Evolutionary conservation across 176 grass and related monocot genomes (phyloP), one percentile per base, ranked within the genome.

Genomic region (Tuctoria greenei): DNA sequence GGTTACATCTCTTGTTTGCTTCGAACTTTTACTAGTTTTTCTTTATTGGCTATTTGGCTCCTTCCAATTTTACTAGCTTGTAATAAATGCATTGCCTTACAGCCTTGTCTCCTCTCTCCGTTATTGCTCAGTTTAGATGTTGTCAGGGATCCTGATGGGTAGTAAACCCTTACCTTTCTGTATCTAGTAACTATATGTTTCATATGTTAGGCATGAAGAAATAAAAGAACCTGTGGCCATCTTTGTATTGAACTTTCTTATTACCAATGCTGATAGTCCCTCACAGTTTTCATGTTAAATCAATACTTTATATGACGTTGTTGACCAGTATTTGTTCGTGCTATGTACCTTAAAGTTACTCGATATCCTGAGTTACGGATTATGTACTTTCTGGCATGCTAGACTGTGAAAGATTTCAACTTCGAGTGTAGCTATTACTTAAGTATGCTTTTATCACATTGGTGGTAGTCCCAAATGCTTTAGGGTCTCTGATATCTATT

Each of bases 21-120:
- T 66, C 39, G 27, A 65, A 70, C 54, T 55, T 81, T 55, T 81
- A 72, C 67, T 61, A 45, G 26, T 72, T 73, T 73, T 69, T 47
- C 26, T 78, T 81, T 86, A 76, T 76, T 75, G 15, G 37, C 36
- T 46, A n/a, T n/a, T n/a, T n/a, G n/a, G n/a, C n/a, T n/a, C n/a
- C 57, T 15, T 57, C 36, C n/a, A 86, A 62, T 40, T 75, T 69
- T 80, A 63, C 43, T 34, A 27, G 20, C 6, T 57, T 54, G 16
- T n/a, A 24, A 40, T 57, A 69, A 49, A 79, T 88, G 64, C 80
- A 69, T 69, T 62, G 46, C 5, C 6, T 10, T 74, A 44, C 16
- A 21, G 24, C 15, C 69, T 69, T 41, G 73, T 67, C 7, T 37
- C 16, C 20, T 4, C 26, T 71, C 37, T 67, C 44, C 11, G 44